Base-by-base conservation (phyloP, 1,284 basidiomycete species). In the Veloporphyrellus conicus region DNA sequence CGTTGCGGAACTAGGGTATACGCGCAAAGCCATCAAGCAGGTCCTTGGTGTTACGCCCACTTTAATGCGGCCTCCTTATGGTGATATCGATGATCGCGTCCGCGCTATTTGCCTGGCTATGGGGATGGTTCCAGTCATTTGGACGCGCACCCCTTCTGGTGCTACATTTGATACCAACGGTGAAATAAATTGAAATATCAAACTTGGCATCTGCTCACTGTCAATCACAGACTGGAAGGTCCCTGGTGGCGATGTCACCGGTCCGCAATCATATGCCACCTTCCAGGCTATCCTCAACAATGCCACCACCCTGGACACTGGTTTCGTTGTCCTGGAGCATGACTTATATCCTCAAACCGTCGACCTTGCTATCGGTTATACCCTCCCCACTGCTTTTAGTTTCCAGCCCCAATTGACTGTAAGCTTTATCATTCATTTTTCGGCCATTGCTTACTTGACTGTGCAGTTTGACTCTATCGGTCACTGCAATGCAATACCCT, bases 1-100 rank as follows among this genome's bases (percentile, higher is more conserved):
- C 51, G 90, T 97, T 18, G 93, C 93, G 20, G 93, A 97, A 69
- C 77, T 98, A 41, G 93, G 89, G 39, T 97, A 90, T 87, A 90
- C 91, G 49, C 87, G 85, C 55, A 82, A 91, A 70, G 81, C 85
- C 45, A 95, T 98, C 70, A 80, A 84, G 58, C 58, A 59, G 4
- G 76, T 85, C 22, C 71, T 89, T 50, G 90, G 90, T 57, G 85
- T 93, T 22, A 89, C 88, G 6, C 90, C 91, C 2, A 84, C 81
- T 9, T 73, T 77, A 5, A 80, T 81, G 79, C 75, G 80, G 41
- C 77, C 79, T 47, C 80, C 79, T 43, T 81, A 70, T 46, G 80
- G 80, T 54, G 79, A 82, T 54, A 80, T 81, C 27, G 80, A 95
- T 68, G 89, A 95, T 69, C 90, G 92, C 61, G 90, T 95, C 43